phyloP scores from a whole-genome alignment of 768 basidiomycete genomes.

The Phlegmacium glaucopus region DNA sequence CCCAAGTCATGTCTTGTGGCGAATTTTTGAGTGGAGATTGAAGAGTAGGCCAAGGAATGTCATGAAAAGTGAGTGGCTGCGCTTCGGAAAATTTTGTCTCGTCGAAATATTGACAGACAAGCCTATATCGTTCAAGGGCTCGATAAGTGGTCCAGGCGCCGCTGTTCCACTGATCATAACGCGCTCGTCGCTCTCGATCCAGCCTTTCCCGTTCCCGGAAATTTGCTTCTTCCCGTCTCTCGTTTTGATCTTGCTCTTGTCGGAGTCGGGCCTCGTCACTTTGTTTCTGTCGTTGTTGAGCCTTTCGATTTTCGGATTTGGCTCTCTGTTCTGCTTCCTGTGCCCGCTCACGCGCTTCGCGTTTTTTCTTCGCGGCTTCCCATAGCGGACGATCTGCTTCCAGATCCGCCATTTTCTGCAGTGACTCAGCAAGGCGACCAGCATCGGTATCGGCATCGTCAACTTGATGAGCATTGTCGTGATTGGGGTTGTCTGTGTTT shows the following conservation, averaged over 20 bases:
- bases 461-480: background rate
- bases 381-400: constrained; percentile 20
- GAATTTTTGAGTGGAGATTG: constrained; percentile 47
- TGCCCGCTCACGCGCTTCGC: constrained; percentile 34
- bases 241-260: constrained; percentile 30
- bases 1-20: constrained; percentile 69
- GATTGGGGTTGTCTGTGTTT: constrained; percentile 8
- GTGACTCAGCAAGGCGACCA: constrained; percentile 14
- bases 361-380: constrained; percentile 27
- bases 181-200: constrained; percentile 29
- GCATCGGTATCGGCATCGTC: constrained; percentile 23
- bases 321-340: constrained; percentile 39
- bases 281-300: constrained; percentile 22
- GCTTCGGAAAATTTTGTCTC: constrained; percentile 47
- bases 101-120: constrained; percentile 63
- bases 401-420: constrained; percentile 18
- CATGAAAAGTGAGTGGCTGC: constrained; percentile 53
- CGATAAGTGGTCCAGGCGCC: constrained; percentile 63
- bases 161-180: constrained; percentile 53
- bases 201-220: constrained; percentile 20
- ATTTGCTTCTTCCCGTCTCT: constrained; percentile 17
- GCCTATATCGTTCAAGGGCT: constrained; percentile 69
- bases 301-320: constrained; percentile 29
- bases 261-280: constrained; percentile 24
- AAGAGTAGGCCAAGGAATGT: constrained; percentile 77